Evolutionary conservation across 352 stramenopile genomes (phyloP).

Genomic region (Globisporangium alternatum): DNA sequence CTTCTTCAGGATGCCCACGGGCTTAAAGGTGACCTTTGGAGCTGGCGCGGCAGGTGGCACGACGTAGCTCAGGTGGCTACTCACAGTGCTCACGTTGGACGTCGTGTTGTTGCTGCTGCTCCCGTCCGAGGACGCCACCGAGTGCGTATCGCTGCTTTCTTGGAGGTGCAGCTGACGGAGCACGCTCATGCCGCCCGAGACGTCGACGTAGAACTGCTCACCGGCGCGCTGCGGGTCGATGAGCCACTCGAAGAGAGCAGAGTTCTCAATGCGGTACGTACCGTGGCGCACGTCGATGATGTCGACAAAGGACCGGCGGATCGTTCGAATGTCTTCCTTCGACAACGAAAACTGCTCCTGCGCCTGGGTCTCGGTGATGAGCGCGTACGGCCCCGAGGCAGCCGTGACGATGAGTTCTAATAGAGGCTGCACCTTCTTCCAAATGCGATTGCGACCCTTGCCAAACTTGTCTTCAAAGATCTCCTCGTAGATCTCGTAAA

Average conservation of each 20-base stretch:
- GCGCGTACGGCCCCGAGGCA: slow-evolving; percentile 63
- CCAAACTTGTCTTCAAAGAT: slow-evolving; percentile 90
- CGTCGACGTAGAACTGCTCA: slow-evolving; percentile 67
- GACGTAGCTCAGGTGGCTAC: slow-evolving; percentile 21
- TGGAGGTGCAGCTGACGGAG: slow-evolving; percentile 36
- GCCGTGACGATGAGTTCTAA: slow-evolving; percentile 70
- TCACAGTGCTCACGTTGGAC: slow-evolving; percentile 21
- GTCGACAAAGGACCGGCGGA: slow-evolving; percentile 75
- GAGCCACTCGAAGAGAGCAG: slow-evolving; percentile 70
- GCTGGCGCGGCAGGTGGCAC: slow-evolving; percentile 22
- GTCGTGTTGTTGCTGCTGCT: slow-evolving; percentile 16
- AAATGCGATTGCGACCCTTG: slow-evolving; percentile 65
- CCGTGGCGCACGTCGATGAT: slow-evolving; percentile 63
- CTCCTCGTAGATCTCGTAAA: slow-evolving; percentile 82
- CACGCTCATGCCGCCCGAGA: slow-evolving; percentile 39
- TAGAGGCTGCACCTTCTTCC: slow-evolving; percentile 71
- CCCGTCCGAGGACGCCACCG: slow-evolving; percentile 19
- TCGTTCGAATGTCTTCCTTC: slow-evolving; percentile 61
- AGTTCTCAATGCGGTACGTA: slow-evolving; percentile 70
- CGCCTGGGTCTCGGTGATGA: slow-evolving; percentile 66
- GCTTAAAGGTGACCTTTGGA: slow-evolving; percentile 33
- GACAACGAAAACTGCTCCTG: slow-evolving; percentile 53
- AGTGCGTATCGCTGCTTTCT: slow-evolving; percentile 20
- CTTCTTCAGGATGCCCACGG: slow-evolving; percentile 61
- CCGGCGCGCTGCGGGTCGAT: slow-evolving; percentile 42